Evolutionary conservation across 2,329 filamentous ascomycete genomes (phyloP).

Genomic region (Lachnellula arida): DNA sequence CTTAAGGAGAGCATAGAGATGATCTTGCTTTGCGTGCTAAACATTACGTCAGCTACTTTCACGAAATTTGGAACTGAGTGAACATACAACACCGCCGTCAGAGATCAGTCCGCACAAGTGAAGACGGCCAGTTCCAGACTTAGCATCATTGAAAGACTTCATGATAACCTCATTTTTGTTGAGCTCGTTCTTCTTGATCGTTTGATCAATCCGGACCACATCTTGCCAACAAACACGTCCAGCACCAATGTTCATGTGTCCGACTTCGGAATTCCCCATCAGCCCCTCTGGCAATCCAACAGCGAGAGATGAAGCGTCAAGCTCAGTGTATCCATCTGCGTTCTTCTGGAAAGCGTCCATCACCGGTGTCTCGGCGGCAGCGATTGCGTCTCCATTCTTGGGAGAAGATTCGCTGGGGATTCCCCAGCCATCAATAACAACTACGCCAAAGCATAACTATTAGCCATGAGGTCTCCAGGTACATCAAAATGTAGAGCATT

Average conservation of each 20-base stretch:
- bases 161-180: slow-evolving; percentile 33
- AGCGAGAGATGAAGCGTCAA: slow-evolving; percentile 92
- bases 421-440: slow-evolving; percentile 99
- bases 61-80: neutral
- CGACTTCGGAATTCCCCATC: slow-evolving; percentile 99
- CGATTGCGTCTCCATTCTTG: slow-evolving; percentile 90
- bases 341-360: slow-evolving; percentile 91
- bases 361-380: slow-evolving; percentile 83
- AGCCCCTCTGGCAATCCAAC: slow-evolving; percentile 94
- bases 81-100: slow-evolving; percentile 79
- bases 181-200: slow-evolving; percentile 56
- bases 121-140: slow-evolving; percentile 83
- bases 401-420: slow-evolving; percentile 75
- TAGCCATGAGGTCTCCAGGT: slow-evolving; percentile 56
- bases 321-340: slow-evolving; percentile 79
- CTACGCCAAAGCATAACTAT: slow-evolving; percentile 54
- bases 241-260: slow-evolving; percentile 96
- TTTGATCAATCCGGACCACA: slow-evolving; percentile 90
- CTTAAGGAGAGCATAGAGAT: slow-evolving; percentile 81
- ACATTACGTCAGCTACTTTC: slow-evolving; percentile 13
- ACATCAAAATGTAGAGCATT: slow-evolving; percentile 49
- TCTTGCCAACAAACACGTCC: slow-evolving; percentile 98
- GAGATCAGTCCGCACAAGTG: slow-evolving; percentile 91
- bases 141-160: slow-evolving; percentile 71
- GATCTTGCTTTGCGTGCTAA: slow-evolving; percentile 88